phyloP scores from a whole-genome alignment of 2,329 filamentous ascomycete species.

The Colletotrichum sp. region DNA sequence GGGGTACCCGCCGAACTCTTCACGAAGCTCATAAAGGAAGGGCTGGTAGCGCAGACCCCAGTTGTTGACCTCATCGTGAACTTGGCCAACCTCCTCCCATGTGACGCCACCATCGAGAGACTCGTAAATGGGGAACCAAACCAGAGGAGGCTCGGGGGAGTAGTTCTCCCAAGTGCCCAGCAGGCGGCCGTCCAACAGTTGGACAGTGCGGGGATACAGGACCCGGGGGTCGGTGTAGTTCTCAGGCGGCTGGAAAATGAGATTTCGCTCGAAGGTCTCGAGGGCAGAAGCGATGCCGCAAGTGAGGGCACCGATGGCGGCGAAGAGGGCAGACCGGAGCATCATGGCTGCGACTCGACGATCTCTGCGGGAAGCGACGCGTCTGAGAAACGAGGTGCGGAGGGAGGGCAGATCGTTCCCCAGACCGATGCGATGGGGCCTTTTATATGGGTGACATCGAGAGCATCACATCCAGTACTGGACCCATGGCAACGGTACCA shows the following conservation, averaged over 20 bases:
- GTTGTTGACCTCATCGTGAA: conserved; percentile 67
- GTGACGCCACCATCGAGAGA: conserved; percentile 60
- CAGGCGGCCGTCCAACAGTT: conserved; percentile 51
- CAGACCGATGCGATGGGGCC: background rate
- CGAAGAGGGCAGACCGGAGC: conserved; percentile 18
- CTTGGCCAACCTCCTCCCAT: conserved; percentile 68
- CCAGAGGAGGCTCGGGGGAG: conserved; percentile 58
- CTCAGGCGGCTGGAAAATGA: conserved; percentile 47
- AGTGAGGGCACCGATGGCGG: background rate
- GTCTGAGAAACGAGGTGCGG: background rate
- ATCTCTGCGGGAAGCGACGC: background rate
- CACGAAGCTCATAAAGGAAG: conserved; percentile 67
- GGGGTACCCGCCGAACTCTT: conserved; percentile 59
- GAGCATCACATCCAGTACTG: background rate
- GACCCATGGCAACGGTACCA: background rate
- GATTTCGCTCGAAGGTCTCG: conserved; percentile 27
- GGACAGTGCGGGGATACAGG: conserved; percentile 48
- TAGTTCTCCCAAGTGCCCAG: conserved; percentile 63
- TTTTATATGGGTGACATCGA: background rate
- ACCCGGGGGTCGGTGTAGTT: conserved; percentile 48
- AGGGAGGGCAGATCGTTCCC: background rate
- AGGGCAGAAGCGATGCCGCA: conserved; percentile 17
- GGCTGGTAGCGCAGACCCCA: conserved; percentile 75
- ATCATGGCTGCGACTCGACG: conserved; percentile 3
- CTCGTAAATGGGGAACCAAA: conserved; percentile 59